Base-by-base conservation (phyloP, 306 rosid genomes). In the Ammopiptanthus mongolicus region DNA sequence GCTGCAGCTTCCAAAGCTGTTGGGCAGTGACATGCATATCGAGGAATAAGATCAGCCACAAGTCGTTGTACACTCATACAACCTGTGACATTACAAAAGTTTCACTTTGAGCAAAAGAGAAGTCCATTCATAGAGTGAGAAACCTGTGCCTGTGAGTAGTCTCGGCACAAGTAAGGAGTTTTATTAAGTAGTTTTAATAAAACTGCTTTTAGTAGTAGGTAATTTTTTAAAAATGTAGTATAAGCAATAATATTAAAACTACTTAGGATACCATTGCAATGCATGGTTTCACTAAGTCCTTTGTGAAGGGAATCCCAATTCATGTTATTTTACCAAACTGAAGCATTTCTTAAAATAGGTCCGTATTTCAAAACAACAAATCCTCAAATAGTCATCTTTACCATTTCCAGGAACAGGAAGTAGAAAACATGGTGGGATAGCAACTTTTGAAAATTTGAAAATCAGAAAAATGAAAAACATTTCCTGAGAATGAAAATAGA, bases 41-140 rank as follows among this genome's bases (percentile, higher is more conserved):
- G 90, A 74, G 97, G 98, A 87, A 95, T 90, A 64, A 90, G 86
- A 69, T 95, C 89, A 5, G 97, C 97, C 75, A 87, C 97, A 79
- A 92, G 87, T 60, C 97, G 86, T 73, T 88, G 91, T 42, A 85
- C 97, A 78, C 98, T 90, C 25, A 81, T 69, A 87, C 96, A 91
- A 72, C 98, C 98, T 95, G 72, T 48, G 68, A 76, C 51, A 72
- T 23, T 58, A 61, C 31, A 68, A 33, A 73, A 69, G 11, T 33
- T 77, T 44, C 44, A 80, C 53, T 69, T 23, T 55, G 67, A 69
- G 86, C 44, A 79, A 71, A 78, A 33, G 71, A 48, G 80, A 77
- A 66, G 72, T 65, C 46, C 76, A 62, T 81, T 44, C 36, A 46
- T 12, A 50, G 44, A 65, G 2, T 10, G 47, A 41, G 10, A 41